Base-by-base conservation (phyloP, 2,329 filamentous ascomycete genomes). In the Leptographium galeiforme region DNA sequence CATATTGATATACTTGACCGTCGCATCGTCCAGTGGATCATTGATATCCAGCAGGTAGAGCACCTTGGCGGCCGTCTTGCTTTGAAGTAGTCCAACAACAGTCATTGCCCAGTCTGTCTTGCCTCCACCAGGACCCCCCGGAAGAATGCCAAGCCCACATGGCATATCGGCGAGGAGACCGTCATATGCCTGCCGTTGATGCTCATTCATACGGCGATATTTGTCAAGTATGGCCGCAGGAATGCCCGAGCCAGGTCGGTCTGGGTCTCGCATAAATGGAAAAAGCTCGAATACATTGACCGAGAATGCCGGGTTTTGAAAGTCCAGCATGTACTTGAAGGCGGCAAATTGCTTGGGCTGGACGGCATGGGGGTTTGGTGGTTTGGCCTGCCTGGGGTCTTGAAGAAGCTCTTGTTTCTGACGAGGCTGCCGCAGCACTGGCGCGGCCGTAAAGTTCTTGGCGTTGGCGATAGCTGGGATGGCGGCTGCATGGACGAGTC, bases 31-130 rank as follows among this genome's bases (percentile, higher is more conserved):
- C 0, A 72, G 66, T 0, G 73, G 70, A 45, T 71, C 68, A 58
- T 75, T 75, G 52, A 75, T 69, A 51, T 75, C 72, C 1, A 75
- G 63, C 0, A 75, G 59, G 49, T 73, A 75, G 0, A 75, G 60
- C 12, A 75, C 66, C 8, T 66, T 71, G 54, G 57, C 60, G 1
- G 48, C 38, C 4, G 60, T 60, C 11, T 58, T 61, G 19, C 53
- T 59, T 45, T 63, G 67, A 14, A 56, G 41, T 5, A 73, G 60
- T 0, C 67, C 68, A 2, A 71, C 63, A 2, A 72, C 58, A 1
- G 70, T 60, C 58, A 74, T 66, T 38, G 69, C 72, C 69, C 70
- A 73, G 39, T 73, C 68, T 0, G 72, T 75, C 50, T 75, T 75
- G 0, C 72, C 72, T 0, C 71, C 67, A 0, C 72, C 72, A 5